Base-by-base conservation (phyloP, 768 basidiomycete genomes). In the Obba rivulosa region DNA sequence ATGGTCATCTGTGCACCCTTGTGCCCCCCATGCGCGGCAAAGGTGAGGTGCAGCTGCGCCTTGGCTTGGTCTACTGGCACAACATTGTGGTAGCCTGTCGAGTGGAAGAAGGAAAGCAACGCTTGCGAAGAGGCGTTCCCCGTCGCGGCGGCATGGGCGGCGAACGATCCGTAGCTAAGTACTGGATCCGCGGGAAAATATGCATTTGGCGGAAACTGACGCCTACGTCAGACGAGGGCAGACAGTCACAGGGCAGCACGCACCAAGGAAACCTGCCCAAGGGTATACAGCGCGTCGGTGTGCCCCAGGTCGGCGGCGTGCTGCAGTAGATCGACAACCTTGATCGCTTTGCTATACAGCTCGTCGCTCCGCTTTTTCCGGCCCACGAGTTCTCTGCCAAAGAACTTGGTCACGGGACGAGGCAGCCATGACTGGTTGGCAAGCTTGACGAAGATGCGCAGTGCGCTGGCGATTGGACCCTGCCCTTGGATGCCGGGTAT, bases 41-140 rank as follows among this genome's bases (percentile, higher is more conserved):
- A 98, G 0, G 94, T 96, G 63, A 93, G 92, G 59, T 95, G 88
- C 0, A 98, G 73, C 53, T 95, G 83, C 0, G 94, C 92, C 66
- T 83, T 83, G 13, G 84, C 83, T 63, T 89, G 85, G 50, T 88
- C 78, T 0, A 82, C 72, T 1, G 78, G 73, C 10, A 80, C 77
- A 5, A 83, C 66, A 39, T 72, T 72, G 43, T 76, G 77, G 58
- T 89, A 95, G 3, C 93, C 94, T 0, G 92, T 87, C 8, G 92
- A 78, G 59, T 96, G 69, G 63, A 97, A 89, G 75, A 97, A 96
- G 0, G 81, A 93, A 11, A 95, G 67, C 52, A 84, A 71, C 8
- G 88, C 78, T 66, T 98, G 94, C 0, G 94, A 89, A 3, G 90
- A 80, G 1, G 92, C 83, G 57, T 93, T 89, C 20, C 93, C 92